Percentiles rank a stretch among this genome's conserved stretches.
Conservation (phyloP, 106 monocot genomes). For the Narthecium ossifragum region DNA sequence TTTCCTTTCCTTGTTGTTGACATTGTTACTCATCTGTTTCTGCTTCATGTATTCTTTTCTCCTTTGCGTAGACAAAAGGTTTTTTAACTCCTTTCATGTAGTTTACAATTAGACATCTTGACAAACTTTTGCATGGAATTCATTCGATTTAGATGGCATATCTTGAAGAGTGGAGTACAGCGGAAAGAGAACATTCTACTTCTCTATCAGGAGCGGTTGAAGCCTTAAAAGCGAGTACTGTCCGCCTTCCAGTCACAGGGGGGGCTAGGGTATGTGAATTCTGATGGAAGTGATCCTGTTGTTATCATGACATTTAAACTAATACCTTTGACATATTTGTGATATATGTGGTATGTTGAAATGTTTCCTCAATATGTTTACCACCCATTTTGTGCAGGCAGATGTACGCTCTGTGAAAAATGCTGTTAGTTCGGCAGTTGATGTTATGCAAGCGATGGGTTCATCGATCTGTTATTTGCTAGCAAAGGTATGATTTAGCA, state of each 20-base stretch:
- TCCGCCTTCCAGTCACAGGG: slow-evolving; percentile 68
- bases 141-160: slow-evolving; percentile 37
- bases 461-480: slow-evolving; percentile 50
- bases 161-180: slow-evolving; percentile 65
- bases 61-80: background rate
- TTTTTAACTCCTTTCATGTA: background rate
- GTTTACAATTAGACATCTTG: too few species aligned
- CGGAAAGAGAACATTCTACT: slow-evolving; percentile 56
- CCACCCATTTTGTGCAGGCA: slow-evolving; percentile 19
- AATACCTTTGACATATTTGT: background rate
- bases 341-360: too few species aligned
- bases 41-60: background rate
- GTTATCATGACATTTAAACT: background rate
- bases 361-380: background rate
- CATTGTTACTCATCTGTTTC: too few species aligned
- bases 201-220: slow-evolving; percentile 56
- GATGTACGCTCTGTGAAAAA: slow-evolving; percentile 34
- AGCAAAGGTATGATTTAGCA: slow-evolving; percentile 27
- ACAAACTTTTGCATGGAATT: background rate
- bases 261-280: slow-evolving; percentile 56
- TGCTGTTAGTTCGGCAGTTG: slow-evolving; percentile 55
- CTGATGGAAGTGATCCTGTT: background rate
- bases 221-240: slow-evolving; percentile 60
- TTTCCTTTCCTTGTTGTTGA: too few species aligned
- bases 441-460: slow-evolving; percentile 68